These are phyloP conservation scores for Xylaria cubensis DNA, from an alignment of 495 filamentous ascomycete species.

Conservation along the genomic window DNA sequence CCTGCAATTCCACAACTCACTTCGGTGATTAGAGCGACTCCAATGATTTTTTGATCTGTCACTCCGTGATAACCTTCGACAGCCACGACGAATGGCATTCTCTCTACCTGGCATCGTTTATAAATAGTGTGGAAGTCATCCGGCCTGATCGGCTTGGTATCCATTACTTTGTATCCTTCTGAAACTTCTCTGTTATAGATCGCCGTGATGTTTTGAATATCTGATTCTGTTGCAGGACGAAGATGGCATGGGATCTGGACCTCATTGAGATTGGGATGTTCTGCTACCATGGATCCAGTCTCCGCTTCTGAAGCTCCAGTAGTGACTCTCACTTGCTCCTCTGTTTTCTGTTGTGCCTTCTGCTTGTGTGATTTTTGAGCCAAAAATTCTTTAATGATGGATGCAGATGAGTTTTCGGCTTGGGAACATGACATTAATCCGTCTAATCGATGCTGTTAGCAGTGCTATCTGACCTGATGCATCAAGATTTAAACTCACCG, in stretches of 20 bases:
- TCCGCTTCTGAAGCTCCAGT: background rate
- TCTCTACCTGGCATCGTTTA: slow-evolving; percentile 21
- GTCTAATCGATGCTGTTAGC: slow-evolving; percentile 1
- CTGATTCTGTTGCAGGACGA: slow-evolving; percentile 40
- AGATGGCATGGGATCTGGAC: slow-evolving; percentile 42
- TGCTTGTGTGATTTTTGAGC: background rate
- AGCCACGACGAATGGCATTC: slow-evolving; percentile 52
- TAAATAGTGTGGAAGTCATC: slow-evolving; percentile 39
- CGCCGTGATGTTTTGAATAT: slow-evolving; percentile 37
- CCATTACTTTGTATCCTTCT: slow-evolving; percentile 39
- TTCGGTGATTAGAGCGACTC: slow-evolving; percentile 42
- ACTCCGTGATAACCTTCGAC: slow-evolving; percentile 32
- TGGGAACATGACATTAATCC: slow-evolving; percentile 4
- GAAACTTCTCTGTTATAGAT: slow-evolving; percentile 50
- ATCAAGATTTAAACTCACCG: background rate
- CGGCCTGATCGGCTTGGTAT: slow-evolving; percentile 35
- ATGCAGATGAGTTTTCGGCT: background rate
- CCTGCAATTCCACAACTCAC: slow-evolving; percentile 26
- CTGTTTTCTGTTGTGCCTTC: background rate
- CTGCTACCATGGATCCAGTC: background rate
- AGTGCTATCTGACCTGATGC: background rate
- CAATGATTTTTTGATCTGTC: slow-evolving; percentile 34
- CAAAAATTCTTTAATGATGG: background rate
- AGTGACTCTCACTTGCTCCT: background rate
- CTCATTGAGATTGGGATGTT: slow-evolving; percentile 27